Conservation (phyloP, 2,329 filamentous ascomycete species). For the Fusarium concolor region DNA sequence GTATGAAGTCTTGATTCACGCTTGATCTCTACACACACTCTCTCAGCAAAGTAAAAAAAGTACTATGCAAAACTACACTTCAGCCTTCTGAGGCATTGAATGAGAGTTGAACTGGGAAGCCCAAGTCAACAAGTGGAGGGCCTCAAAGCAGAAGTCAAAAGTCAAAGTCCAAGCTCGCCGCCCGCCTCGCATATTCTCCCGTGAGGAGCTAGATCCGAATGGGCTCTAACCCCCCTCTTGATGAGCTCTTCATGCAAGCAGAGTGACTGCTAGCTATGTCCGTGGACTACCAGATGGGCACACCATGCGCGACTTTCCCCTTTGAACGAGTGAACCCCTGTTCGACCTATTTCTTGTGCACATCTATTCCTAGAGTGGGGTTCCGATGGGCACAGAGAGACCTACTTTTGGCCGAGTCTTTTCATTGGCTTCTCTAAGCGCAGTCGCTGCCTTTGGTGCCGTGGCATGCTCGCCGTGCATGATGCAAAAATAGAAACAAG, state of each 20-base stretch:
- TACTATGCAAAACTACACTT: conserved; percentile 11
- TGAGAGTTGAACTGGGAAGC: conserved; percentile 23
- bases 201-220: conserved; percentile 41
- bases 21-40: neutral
- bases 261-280: conserved; percentile 42
- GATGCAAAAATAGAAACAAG: conserved; percentile 56
- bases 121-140: conserved; percentile 33
- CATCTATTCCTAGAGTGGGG: conserved; percentile 49
- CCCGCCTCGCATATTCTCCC: conserved; percentile 37
- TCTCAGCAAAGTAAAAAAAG: neutral
- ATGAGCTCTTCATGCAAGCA: conserved; percentile 39
- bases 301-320: conserved; percentile 49
- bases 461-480: conserved; percentile 45
- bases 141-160: conserved; percentile 39
- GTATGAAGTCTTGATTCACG: conserved; percentile 15
- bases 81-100: conserved; percentile 24
- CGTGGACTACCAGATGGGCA: conserved; percentile 44
- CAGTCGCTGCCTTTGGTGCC: conserved; percentile 51
- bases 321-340: conserved; percentile 41
- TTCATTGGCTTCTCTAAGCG: conserved; percentile 63
- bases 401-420: conserved; percentile 45
- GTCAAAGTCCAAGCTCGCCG: conserved; percentile 37
- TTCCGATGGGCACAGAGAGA: conserved; percentile 39
- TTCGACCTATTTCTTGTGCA: conserved; percentile 41
- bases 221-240: conserved; percentile 32